Percentiles rank a stretch among this genome's conserved stretches.
Evolutionary conservation across 257 asterid species (phyloP).

Genomic region (Parsonsia alboflavescens): DNA sequence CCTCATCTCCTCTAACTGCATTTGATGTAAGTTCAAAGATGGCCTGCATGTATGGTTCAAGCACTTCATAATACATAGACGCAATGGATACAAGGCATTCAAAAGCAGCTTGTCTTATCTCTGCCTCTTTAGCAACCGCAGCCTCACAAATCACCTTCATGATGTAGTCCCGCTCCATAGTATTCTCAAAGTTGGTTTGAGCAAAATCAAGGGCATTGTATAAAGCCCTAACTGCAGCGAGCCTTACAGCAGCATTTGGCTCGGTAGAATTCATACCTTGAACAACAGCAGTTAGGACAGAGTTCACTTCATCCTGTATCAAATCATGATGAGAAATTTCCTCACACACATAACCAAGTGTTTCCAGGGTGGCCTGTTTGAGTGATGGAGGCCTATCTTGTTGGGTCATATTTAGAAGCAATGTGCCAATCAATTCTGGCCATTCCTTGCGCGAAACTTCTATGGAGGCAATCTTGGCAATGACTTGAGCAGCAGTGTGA

Average conservation of each 20-base stretch:
- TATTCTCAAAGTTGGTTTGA: slow-evolving; percentile 72
- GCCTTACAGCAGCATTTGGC: slow-evolving; percentile 56
- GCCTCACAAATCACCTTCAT: slow-evolving; percentile 83
- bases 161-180: slow-evolving; percentile 80
- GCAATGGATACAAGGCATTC: slow-evolving; percentile 87
- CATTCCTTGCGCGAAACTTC: slow-evolving; percentile 79
- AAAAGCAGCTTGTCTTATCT: slow-evolving; percentile 76
- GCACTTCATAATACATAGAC: slow-evolving; percentile 64
- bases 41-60: slow-evolving; percentile 72
- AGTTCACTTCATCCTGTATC: slow-evolving; percentile 73
- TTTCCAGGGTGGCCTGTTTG: slow-evolving; percentile 76
- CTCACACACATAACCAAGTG: slow-evolving; percentile 87
- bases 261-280: slow-evolving; percentile 81
- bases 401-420: slow-evolving; percentile 68
- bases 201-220: slow-evolving; percentile 92
- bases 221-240: slow-evolving; percentile 75
- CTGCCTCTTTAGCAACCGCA: slow-evolving; percentile 60
- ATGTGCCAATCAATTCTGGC: slow-evolving; percentile 67
- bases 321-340: slow-evolving; percentile 75
- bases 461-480: slow-evolving; percentile 79
- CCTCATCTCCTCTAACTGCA: slow-evolving; percentile 77
- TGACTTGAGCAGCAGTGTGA: slow-evolving; percentile 76
- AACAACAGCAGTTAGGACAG: slow-evolving; percentile 75
- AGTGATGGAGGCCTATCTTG: slow-evolving; percentile 52
- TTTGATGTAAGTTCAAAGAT: slow-evolving; percentile 73